These are phyloP conservation scores for Geotrichum bryndzae DNA, from an alignment of 1,139 yeast genomes.

Conservation along the genomic window DNA sequence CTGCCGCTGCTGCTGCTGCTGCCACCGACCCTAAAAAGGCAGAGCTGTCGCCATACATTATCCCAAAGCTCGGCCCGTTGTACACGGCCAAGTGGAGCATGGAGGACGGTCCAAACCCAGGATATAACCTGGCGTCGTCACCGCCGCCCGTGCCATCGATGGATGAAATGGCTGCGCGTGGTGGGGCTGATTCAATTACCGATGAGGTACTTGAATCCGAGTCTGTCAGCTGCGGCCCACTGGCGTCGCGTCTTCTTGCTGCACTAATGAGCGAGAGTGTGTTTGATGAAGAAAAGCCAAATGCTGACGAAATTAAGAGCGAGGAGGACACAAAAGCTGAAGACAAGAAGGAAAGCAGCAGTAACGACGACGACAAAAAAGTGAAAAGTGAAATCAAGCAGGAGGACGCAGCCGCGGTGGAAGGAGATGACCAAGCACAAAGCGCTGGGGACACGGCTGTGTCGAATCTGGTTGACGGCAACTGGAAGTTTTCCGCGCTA, in stretches of 20 bases:
- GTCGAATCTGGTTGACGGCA: conserved; percentile 24
- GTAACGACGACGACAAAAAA: conserved; percentile 24
- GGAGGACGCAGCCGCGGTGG: conserved; percentile 15
- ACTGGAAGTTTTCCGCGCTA: conserved; percentile 43
- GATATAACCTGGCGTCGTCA: conserved; percentile 32
- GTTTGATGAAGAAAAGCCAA: conserved; percentile 22
- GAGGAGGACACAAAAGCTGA: background rate
- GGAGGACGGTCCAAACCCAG: conserved; percentile 53
- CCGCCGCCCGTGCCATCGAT: conserved; percentile 21
- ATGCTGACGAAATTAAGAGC: conserved; percentile 21
- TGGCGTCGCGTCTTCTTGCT: conserved; percentile 75
- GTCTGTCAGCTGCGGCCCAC: conserved; percentile 83
- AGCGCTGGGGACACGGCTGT: conserved; percentile 17
- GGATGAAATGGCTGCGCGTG: conserved; percentile 31
- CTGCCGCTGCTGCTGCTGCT: conserved; percentile 24
- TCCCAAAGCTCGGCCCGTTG: conserved; percentile 79
- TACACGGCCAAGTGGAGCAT: conserved; percentile 83
- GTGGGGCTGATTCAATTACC: conserved; percentile 50
- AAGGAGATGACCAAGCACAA: conserved; percentile 11
- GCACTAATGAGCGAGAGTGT: conserved; percentile 61
- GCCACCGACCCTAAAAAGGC: conserved; percentile 25
- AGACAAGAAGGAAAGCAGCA: conserved; percentile 7
- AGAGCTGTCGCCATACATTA: conserved; percentile 39
- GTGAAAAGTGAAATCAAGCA: conserved; percentile 2
- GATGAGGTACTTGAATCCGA: conserved; percentile 69